phyloP scores from a whole-genome alignment of 1,139 yeast genomes.

The Wickerhamomyces sp. region DNA sequence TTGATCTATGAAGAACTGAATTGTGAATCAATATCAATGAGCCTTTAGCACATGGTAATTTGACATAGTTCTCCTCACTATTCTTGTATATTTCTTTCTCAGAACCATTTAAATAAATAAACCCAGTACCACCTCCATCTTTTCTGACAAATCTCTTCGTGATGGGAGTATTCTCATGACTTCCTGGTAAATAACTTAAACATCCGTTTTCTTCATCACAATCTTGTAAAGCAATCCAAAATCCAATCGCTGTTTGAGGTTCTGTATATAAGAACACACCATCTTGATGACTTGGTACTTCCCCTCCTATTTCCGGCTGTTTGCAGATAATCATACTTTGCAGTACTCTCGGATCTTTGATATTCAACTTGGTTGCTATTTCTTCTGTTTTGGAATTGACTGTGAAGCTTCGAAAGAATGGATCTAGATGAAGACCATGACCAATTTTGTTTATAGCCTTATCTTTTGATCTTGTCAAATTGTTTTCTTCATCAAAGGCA shows the following conservation, averaged over 20 bases:
- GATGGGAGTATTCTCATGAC: constrained; percentile 56
- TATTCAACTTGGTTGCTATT: constrained; percentile 50
- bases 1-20: constrained; percentile 68
- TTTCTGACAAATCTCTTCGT: constrained; percentile 63
- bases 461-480: constrained; percentile 47
- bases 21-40: constrained; percentile 66
- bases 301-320: constrained; percentile 70
- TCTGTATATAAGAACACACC: constrained; percentile 68
- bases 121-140: constrained; percentile 48
- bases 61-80: constrained; percentile 38
- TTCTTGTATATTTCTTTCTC: constrained; percentile 25
- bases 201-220: constrained; percentile 70
- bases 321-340: constrained; percentile 81
- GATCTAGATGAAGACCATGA: constrained; percentile 62
- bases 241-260: constrained; percentile 71
- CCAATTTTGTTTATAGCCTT: constrained; percentile 73
- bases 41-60: constrained; percentile 67
- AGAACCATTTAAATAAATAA: constrained; percentile 24
- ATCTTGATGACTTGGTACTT: constrained; percentile 78
- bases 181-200: constrained; percentile 66
- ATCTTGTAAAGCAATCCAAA: constrained; percentile 80
- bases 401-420: constrained; percentile 44
- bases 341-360: constrained; percentile 62
- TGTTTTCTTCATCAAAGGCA: constrained; percentile 46
- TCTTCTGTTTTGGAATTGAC: constrained; percentile 44